phyloP scores from a whole-genome alignment of 2,329 filamentous ascomycete genomes.

The Penicillium sp. region DNA sequence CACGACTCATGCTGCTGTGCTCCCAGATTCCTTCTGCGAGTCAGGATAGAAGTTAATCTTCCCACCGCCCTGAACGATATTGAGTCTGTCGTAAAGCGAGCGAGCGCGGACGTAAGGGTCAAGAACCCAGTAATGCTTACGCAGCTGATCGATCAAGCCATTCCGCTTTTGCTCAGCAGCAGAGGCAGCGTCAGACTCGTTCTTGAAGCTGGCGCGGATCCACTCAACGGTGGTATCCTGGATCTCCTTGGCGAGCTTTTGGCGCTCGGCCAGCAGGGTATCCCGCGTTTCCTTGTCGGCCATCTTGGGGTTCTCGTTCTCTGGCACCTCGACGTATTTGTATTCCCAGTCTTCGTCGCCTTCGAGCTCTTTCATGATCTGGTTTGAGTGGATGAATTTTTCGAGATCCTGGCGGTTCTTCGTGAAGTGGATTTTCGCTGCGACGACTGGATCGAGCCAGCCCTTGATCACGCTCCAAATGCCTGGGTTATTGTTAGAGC shows the following conservation, averaged over 20 bases:
- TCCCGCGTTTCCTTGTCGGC: conserved; percentile 63
- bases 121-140: conserved; percentile 78
- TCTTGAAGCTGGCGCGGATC: conserved; percentile 56
- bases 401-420: conserved; percentile 76
- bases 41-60: conserved; percentile 67
- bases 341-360: conserved; percentile 85
- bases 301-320: conserved; percentile 75
- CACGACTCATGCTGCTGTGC: conserved; percentile 4
- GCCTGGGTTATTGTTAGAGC: conserved; percentile 47
- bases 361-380: conserved; percentile 78
- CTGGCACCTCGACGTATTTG: conserved; percentile 70
- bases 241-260: conserved; percentile 66
- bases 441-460: conserved; percentile 96
- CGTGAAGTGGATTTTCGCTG: conserved; percentile 89
- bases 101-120: conserved; percentile 83
- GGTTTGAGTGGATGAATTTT: conserved; percentile 66
- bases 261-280: conserved; percentile 61
- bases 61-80: conserved; percentile 66
- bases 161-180: conserved; percentile 58
- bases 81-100: conserved; percentile 79
- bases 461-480: conserved; percentile 94
- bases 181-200: conserved; percentile 44
- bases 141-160: conserved; percentile 61
- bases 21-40: conserved; percentile 12
- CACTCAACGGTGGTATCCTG: conserved; percentile 73